Conservation (phyloP, 164 flowering plant species). For the Umbilicus rupestris region DNA sequence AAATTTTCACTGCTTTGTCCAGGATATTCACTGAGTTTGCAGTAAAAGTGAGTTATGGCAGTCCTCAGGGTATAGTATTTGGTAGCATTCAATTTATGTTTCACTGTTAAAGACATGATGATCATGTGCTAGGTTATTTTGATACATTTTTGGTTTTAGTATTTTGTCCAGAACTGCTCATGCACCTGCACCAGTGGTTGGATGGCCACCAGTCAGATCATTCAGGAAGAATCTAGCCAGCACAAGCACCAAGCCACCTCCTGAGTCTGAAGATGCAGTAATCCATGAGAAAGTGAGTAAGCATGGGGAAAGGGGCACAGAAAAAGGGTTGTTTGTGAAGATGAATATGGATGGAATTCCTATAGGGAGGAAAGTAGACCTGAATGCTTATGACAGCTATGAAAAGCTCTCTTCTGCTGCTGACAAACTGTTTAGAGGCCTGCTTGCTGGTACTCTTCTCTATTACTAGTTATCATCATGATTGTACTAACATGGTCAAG, state of each 20-base stretch:
- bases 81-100: neutral
- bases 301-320: conserved; percentile 21
- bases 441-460: conserved; percentile 61
- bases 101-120: neutral
- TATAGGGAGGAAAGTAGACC: conserved; percentile 89
- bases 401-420: conserved; percentile 70
- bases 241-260: conserved; percentile 32
- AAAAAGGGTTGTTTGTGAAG: conserved; percentile 68
- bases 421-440: conserved; percentile 83
- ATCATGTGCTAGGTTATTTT: neutral
- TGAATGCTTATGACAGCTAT: conserved; percentile 67
- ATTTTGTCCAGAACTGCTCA: conserved; percentile 43
- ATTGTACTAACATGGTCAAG: conserved; percentile 2
- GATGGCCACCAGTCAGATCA: conserved; percentile 96
- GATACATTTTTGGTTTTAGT: neutral
- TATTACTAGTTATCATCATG: neutral
- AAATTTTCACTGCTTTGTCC: conserved; percentile 9
- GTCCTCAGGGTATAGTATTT: neutral
- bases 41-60: neutral
- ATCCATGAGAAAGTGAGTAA: conserved; percentile 23
- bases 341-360: conserved; percentile 98
- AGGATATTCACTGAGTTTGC: conserved; percentile 12
- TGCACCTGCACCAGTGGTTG: conserved; percentile 85
- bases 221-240: conserved; percentile 66
- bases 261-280: conserved; percentile 30